Evolutionary conservation across 441 rosid species (phyloP).

Genomic region (Hypseocharis bilobata): DNA sequence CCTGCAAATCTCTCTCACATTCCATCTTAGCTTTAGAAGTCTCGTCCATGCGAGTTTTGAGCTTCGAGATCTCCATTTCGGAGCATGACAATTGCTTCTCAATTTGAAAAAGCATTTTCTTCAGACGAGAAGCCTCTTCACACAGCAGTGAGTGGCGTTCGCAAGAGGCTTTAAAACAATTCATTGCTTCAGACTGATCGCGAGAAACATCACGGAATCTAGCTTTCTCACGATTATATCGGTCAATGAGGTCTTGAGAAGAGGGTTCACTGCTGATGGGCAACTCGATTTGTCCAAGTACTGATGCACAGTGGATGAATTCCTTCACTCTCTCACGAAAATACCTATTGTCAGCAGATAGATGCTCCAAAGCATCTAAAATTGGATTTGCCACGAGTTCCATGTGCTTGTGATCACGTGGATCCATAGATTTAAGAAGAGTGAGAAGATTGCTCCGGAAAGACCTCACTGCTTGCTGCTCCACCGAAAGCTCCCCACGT

Average conservation of each 20-base stretch:
- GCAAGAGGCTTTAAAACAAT: slow-evolving; percentile 3
- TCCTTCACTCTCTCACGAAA: not conserved
- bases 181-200: not conserved
- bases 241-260: slow-evolving; percentile 5
- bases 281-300: not conserved
- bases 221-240: not conserved
- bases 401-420: not conserved
- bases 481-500: not conserved
- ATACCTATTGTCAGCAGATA: not conserved
- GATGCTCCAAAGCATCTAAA: slow-evolving; percentile 11
- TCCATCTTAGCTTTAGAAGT: not conserved
- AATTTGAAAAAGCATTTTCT: slow-evolving; percentile 2
- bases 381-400: slow-evolving; percentile 8
- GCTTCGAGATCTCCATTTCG: slow-evolving; percentile 4
- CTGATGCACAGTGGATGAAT: slow-evolving; percentile 15
- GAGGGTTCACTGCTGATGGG: not conserved
- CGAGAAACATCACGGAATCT: not conserved
- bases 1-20: not conserved
- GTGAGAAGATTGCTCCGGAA: slow-evolving; percentile 4
- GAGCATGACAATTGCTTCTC: not conserved
- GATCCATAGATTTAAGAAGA: slow-evolving; percentile 6
- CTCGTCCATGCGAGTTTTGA: not conserved
- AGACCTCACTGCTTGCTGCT: slow-evolving; percentile 1
- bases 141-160: not conserved
- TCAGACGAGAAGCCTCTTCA: slow-evolving; percentile 2